Conservation (phyloP, 352 stramenopile genomes). For the Pythium pectinolyticum region DNA sequence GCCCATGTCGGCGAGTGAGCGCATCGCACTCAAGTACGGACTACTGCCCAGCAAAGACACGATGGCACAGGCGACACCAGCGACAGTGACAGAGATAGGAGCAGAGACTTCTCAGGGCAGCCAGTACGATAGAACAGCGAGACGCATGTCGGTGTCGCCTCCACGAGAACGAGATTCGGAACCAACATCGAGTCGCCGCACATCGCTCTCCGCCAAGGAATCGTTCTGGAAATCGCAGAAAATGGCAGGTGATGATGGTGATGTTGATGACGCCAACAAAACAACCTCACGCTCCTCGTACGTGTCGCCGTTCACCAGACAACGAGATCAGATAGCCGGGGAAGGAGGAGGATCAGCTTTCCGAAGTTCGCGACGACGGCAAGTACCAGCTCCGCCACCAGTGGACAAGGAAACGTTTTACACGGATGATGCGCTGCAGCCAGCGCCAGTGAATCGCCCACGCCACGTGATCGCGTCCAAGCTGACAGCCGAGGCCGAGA, state of each 20-base stretch:
- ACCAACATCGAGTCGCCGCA: neutral
- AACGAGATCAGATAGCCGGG: neutral
- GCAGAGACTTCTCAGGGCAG: no score
- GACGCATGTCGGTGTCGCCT: neutral
- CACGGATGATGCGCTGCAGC: constrained; percentile 33
- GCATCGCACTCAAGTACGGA: constrained; percentile 68
- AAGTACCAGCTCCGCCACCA: neutral
- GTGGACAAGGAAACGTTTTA: constrained; percentile 40
- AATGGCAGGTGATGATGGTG: neutral
- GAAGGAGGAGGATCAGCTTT: constrained; percentile 8
- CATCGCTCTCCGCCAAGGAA: constrained; percentile 13
- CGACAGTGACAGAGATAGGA: neutral
- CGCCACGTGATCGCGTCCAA: constrained; percentile 45
- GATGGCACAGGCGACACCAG: neutral
- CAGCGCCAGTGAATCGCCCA: constrained; percentile 28
- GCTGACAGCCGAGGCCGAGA: constrained; percentile 20
- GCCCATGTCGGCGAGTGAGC: constrained; percentile 41
- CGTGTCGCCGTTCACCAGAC: constrained; percentile 53
- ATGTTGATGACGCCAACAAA: neutral
- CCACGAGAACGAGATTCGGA: neutral
- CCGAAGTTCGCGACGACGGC: constrained; percentile 9
- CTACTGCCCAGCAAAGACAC: constrained; percentile 31
- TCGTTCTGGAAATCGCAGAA: constrained; percentile 23
- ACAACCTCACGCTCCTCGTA: constrained; percentile 23
- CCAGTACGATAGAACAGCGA: neutral